A percentile compares a stretch with the other conserved stretches of the same genome.
phyloP scores from a whole-genome alignment of 1,284 basidiomycete species.

The Pseudozyma sp. region DNA sequence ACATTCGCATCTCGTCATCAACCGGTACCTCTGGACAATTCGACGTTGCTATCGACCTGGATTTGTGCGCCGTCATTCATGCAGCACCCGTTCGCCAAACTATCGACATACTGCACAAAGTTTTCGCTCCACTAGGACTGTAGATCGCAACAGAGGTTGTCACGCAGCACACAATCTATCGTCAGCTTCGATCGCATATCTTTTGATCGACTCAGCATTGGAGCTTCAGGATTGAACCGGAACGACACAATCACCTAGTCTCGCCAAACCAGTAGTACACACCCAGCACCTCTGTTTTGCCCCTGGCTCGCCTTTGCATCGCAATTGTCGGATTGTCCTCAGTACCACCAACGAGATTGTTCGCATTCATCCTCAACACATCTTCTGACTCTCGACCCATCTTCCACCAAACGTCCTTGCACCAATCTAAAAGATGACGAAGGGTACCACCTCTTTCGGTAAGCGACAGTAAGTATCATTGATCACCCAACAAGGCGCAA shows the following conservation, averaged over 20 bases:
- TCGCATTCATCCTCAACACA: background rate
- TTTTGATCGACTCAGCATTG: background rate
- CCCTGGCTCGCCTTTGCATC: background rate
- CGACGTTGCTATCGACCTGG: conserved; percentile 12
- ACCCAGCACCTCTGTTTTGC: no score
- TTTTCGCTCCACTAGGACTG: no score
- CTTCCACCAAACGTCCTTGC: conserved; percentile 3
- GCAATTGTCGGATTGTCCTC: conserved; percentile 35
- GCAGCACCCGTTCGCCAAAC: conserved; percentile 4
- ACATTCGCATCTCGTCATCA: conserved; percentile 16
- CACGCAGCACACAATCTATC: background rate
- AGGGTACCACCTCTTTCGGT: conserved; percentile 69
- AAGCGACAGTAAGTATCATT: conserved; percentile 68
- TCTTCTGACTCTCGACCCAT: conserved; percentile 22
- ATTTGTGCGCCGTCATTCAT: background rate
- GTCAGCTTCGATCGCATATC: background rate
- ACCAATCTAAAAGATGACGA: conserved; percentile 59
- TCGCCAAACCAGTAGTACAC: no score
- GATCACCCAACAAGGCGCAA: conserved; percentile 71
- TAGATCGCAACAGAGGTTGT: no score
- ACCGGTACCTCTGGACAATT: conserved; percentile 20
- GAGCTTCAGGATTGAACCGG: no score
- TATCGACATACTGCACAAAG: background rate
- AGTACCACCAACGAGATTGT: background rate
- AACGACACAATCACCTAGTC: no score